Percentiles rank a stretch among this genome's conserved stretches.
These are phyloP conservation scores for Epichloe coenophiala DNA, from an alignment of 2,329 filamentous ascomycete species.

Conservation along the genomic window DNA sequence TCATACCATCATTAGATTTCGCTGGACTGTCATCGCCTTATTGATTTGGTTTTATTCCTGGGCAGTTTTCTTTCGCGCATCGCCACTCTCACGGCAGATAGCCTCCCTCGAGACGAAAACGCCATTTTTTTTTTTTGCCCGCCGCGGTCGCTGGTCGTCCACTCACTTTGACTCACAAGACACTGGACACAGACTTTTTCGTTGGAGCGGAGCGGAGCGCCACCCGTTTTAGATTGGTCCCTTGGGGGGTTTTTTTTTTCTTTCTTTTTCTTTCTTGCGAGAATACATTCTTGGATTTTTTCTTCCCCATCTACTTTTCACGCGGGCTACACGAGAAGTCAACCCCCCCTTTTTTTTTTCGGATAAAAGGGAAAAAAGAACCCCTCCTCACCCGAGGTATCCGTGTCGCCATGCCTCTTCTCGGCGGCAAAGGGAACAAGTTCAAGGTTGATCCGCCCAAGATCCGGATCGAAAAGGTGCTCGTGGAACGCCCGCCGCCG, in stretches of 20 bases:
- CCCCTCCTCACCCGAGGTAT: no score
- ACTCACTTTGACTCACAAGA: neutral
- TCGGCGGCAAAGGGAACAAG: conserved; percentile 31
- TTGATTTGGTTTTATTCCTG: no score
- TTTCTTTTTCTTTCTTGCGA: neutral
- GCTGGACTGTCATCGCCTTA: no score
- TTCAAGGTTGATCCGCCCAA: conserved; percentile 37
- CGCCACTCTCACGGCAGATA: no score
- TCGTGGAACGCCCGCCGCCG: conserved; percentile 24
- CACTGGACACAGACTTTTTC: neutral
- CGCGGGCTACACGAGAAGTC: neutral
- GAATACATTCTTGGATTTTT: neutral
- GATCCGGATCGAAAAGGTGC: conserved; percentile 39
- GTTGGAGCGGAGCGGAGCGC: neutral
- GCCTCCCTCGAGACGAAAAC: no score
- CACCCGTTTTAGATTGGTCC: neutral
- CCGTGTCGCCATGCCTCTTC: conserved; percentile 21
- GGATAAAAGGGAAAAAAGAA: neutral
- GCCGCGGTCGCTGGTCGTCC: no score
- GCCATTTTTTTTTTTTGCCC: no score
- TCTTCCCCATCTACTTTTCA: neutral
- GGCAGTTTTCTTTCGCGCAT: no score
- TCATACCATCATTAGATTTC: neutral
- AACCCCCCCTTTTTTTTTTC: neutral
- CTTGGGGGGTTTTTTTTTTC: neutral